A percentile compares a stretch with the other conserved stretches of the same genome.
phyloP scores from a whole-genome alignment of 176 grass and related monocot species.

The Phoenix roebelenii region DNA sequence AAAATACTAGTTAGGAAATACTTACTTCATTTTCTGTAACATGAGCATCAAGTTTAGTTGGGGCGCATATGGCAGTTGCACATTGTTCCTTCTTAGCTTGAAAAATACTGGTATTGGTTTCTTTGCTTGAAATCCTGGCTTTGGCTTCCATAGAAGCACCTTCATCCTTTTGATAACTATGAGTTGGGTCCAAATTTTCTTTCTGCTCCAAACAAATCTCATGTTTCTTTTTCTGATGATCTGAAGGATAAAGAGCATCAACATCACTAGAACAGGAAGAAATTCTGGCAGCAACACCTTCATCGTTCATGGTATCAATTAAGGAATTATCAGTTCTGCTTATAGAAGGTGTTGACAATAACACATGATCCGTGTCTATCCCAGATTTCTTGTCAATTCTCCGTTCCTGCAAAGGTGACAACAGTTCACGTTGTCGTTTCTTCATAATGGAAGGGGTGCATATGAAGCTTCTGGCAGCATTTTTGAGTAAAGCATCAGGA shows the following conservation, averaged over 20 bases:
- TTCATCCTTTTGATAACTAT: slow-evolving; percentile 20
- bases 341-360: slow-evolving; percentile 15
- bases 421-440: slow-evolving; percentile 62
- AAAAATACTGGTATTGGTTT: too few species aligned
- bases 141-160: too few species aligned
- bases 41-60: too few species aligned
- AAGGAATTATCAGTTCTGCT: slow-evolving; percentile 13
- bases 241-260: slow-evolving; percentile 17
- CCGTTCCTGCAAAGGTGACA: slow-evolving; percentile 62
- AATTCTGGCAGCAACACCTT: too few species aligned
- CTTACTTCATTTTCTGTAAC: too few species aligned
- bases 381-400: slow-evolving; percentile 37
- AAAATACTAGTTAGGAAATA: too few species aligned
- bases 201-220: slow-evolving; percentile 25
- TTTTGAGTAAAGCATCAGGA: slow-evolving; percentile 49
- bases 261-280: neutral
- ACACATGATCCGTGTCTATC: slow-evolving; percentile 9
- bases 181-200: slow-evolving; percentile 13
- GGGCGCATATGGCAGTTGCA: too few species aligned
- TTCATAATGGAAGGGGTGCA: slow-evolving; percentile 81
- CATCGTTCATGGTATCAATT: neutral
- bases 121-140: too few species aligned
- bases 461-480: slow-evolving; percentile 65
- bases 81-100: too few species aligned
- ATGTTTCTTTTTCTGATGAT: slow-evolving; percentile 27